A percentile compares a stretch with the other conserved stretches of the same genome.
These are phyloP conservation scores for Mercurialis annua DNA, from an alignment of 345 rosid species.

Conservation along the genomic window DNA sequence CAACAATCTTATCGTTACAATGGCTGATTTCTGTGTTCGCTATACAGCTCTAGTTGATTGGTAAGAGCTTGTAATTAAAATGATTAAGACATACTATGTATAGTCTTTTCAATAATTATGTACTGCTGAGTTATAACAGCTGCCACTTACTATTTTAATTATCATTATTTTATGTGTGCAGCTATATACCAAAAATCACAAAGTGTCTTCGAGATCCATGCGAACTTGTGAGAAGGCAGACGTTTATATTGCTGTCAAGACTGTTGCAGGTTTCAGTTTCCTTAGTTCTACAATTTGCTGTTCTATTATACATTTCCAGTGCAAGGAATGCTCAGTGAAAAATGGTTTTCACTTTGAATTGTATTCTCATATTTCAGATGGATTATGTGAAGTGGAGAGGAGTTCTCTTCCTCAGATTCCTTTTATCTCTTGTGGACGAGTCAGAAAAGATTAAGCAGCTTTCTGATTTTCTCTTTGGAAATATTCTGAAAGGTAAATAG, in stretches of 20 bases:
- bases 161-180: conserved; percentile 34
- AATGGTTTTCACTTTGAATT: not conserved
- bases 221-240: conserved; percentile 91
- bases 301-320: not conserved
- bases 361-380: conserved; percentile 47
- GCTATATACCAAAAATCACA: conserved; percentile 84
- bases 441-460: conserved; percentile 85
- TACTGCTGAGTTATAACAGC: not conserved
- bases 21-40: conserved; percentile 93
- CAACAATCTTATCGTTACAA: conserved; percentile 81
- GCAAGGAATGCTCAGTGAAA: not conserved
- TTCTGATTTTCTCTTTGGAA: conserved; percentile 85
- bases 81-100: conserved; percentile 3
- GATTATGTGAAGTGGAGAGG: conserved; percentile 99
- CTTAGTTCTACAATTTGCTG: conserved; percentile 12
- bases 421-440: conserved; percentile 85
- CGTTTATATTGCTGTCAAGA: conserved; percentile 83
- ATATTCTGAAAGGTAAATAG: conserved; percentile 70
- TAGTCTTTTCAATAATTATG: conserved; percentile 1
- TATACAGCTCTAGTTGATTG: conserved; percentile 90
- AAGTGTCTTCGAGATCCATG: conserved; percentile 82
- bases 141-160: conserved; percentile 17
- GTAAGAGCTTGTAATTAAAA: conserved; percentile 45
- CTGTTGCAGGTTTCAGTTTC: conserved; percentile 65
- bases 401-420: conserved; percentile 78